phyloP scores from a whole-genome alignment of 2,329 filamentous ascomycete species.

The Claviceps purpurea region DNA sequence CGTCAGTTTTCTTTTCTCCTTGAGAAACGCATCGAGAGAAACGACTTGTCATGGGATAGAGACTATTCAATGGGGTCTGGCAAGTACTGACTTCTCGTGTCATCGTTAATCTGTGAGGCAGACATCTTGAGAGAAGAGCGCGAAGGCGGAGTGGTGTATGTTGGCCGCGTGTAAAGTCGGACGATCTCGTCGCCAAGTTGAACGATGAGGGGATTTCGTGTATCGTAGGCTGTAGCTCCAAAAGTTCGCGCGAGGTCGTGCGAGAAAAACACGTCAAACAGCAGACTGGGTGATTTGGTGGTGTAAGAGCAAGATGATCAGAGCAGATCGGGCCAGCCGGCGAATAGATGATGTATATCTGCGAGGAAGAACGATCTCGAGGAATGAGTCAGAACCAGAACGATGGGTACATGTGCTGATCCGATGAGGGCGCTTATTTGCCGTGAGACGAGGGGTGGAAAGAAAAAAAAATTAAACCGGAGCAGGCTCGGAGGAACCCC shows the following conservation, averaged over 20 bases:
- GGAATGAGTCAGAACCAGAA: neutral
- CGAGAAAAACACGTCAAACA: neutral
- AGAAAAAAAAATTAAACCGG: neutral
- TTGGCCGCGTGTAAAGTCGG: neutral
- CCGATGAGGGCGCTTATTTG: neutral
- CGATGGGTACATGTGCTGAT: neutral
- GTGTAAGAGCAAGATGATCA: too few relatives aligned
- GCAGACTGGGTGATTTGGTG: neutral
- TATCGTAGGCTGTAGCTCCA: neutral
- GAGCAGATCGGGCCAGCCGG: neutral
- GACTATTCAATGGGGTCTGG: too few relatives aligned
- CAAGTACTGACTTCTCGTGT: slow-evolving; percentile 26
- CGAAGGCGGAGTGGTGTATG: neutral
- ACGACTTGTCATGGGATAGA: neutral
- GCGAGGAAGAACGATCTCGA: neutral
- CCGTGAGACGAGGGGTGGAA: neutral
- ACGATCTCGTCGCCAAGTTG: neutral
- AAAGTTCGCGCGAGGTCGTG: neutral
- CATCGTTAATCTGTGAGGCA: slow-evolving; percentile 30
- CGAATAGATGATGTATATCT: neutral
- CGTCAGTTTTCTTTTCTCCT: slow-evolving; percentile 9
- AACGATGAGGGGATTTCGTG: neutral
- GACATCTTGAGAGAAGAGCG: slow-evolving; percentile 21
- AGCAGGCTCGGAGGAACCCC: too few relatives aligned
- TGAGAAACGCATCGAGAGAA: neutral